Conservation (phyloP, 257 asterid genomes). For the Plantago ovata region DNA sequence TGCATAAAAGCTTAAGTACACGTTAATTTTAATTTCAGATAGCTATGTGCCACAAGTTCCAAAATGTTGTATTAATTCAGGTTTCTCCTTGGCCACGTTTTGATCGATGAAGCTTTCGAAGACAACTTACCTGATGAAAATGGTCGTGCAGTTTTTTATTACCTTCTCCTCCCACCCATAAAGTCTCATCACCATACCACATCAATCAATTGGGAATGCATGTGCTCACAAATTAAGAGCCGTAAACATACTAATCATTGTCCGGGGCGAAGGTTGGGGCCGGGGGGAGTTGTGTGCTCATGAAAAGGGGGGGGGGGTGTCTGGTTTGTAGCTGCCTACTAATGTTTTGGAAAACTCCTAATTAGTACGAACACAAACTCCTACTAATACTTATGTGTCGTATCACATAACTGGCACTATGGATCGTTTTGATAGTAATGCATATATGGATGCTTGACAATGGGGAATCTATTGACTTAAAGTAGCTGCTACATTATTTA, state of each 20-base stretch:
- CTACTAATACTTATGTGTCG: conserved; percentile 48
- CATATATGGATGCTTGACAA: conserved; percentile 33
- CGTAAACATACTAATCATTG: conserved; percentile 19
- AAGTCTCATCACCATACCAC: conserved; percentile 14
- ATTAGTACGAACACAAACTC: conserved; percentile 63
- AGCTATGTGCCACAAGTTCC: conserved; percentile 47
- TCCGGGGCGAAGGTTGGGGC: conserved; percentile 16
- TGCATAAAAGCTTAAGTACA: not conserved
- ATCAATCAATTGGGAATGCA: conserved; percentile 49
- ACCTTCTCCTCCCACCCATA: conserved; percentile 63
- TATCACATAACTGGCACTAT: conserved; percentile 45
- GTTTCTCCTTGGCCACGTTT: conserved; percentile 43
- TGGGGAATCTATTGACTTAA: conserved; percentile 46
- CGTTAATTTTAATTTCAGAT: conserved; percentile 38
- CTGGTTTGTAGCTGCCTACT: conserved; percentile 53
- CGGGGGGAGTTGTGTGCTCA: conserved; percentile 30
- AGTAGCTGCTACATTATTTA: too few relatives aligned
- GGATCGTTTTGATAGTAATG: conserved; percentile 37
- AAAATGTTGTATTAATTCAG: conserved; percentile 44
- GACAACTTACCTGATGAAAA: conserved; percentile 12
- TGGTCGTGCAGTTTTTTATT: conserved; percentile 32
- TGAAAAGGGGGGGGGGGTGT: conserved; percentile 45
- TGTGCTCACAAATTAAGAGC: too few relatives aligned
- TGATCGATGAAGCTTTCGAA: conserved; percentile 30
- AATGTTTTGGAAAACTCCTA: conserved; percentile 57